These are phyloP conservation scores for Apocynum venetum DNA, from an alignment of 257 asterid species.

Conservation along the genomic window DNA sequence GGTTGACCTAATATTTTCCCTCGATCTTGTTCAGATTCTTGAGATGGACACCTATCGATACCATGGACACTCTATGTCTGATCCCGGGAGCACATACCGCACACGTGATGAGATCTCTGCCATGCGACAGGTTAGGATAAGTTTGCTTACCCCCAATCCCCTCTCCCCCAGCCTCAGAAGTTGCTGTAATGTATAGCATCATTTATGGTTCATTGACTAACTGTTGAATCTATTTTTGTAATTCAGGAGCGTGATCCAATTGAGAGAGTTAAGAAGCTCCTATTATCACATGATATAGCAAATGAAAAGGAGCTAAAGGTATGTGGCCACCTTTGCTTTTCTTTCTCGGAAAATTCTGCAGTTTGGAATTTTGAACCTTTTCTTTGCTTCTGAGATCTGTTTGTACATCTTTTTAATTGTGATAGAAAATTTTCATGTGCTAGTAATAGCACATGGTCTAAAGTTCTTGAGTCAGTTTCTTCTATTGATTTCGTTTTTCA, in stretches of 20 bases:
- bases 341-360: not conserved
- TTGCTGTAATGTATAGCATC: not conserved
- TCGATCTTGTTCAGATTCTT: conserved; percentile 65
- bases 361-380: not conserved
- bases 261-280: conserved; percentile 84
- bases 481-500: conserved; percentile 3
- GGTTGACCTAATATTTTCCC: conserved; percentile 12
- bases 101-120: conserved; percentile 95
- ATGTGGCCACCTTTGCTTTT: not conserved
- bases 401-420: not conserved
- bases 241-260: conserved; percentile 93
- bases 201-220: not conserved
- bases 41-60: conserved; percentile 99
- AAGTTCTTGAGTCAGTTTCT: not conserved
- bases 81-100: conserved; percentile 98
- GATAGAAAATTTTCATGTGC: not conserved
- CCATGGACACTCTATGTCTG: conserved; percentile 99
- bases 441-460: not conserved
- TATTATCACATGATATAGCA: conserved; percentile 71
- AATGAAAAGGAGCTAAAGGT: conserved; percentile 92
- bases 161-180: not conserved
- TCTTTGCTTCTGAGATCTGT: not conserved
- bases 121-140: conserved; percentile 69
- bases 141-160: not conserved
- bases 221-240: conserved; percentile 7